Evolutionary conservation across 2,329 filamentous ascomycete genomes (phyloP), one percentile per base, ranked within the genome.

Genomic region (Metarhizium brunneum): DNA sequence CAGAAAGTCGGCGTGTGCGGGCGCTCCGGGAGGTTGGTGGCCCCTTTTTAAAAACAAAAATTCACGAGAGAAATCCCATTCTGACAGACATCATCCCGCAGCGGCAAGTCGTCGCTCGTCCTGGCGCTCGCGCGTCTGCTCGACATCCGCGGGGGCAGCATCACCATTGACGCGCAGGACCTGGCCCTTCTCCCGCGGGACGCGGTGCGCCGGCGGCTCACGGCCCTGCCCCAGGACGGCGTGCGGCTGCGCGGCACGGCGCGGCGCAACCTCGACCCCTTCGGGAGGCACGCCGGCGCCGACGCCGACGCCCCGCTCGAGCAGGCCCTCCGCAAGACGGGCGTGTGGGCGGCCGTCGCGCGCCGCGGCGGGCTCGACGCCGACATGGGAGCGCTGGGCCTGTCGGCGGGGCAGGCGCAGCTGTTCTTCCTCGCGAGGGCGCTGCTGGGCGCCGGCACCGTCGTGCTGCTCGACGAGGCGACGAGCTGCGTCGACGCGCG

Each of bases 1-100:
- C 69, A 76, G 57, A 79, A 76, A 45, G 66, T 82, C 4, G 77
- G 72, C 6, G 68, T 81, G 6, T 78, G 76, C 53, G 79, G 79
- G 2, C 74, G 78, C 0, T 79, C 75, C 6, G 78, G 78, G 29
- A 62, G 59, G 56, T 59, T 57, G 52, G 51, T 4, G 25, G 4
- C 3, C 25, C 43, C 18, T 18, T 35, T 35, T 11, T 35, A 11
- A 35, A 11, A 10, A 35, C 2, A 20, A 25, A 25, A 25, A 4
- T 40, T 35, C 18, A 47, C 18, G 4, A 25, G 25, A 25, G 25
- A 25, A 25, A 25, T 4, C 25, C 25, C 4, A 25, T 25, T 25
- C 25, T 25, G 25, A 25, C 25, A 25, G 25, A 25, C 25, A 25
- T 4, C 25, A 25, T 20, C 20, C 6, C n/a, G 2, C 16, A 80